Base-by-base conservation (phyloP, 441 rosid species). In the Hypseocharis bilobata region DNA sequence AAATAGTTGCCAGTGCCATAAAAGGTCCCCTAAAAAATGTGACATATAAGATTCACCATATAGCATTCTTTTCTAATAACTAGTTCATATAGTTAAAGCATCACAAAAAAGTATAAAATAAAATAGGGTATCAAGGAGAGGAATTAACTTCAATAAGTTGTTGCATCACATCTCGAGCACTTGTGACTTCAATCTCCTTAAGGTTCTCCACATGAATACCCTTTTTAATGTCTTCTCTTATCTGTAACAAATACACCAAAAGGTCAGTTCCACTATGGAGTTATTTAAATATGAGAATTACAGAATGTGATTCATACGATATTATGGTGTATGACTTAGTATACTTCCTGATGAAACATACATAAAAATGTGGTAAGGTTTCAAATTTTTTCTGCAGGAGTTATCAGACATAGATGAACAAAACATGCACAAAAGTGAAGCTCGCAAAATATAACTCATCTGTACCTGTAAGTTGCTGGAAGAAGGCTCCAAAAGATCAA, bases 401-500 rank as follows among this genome's bases (percentile, higher is more conserved):
- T 13, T 3, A 30, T 13, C 8, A 38, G 20, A 52, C 42, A 28
- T 1, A 25, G 19, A n/a, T n/a, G n/a, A n/a, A n/a, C n/a, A n/a
- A 38, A 40, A 14, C 34, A 67, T 34, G 60, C 4, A 52, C 17
- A n/a, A n/a, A n/a, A n/a, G 14, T 11, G 38, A 25, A 52, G 61
- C 44, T 61, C 69, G 44, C n/a, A 58, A 58, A 23, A 62, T 52
- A n/a, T 23, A 38, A 45, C 51, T 52, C 20, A 63, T 67, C 16
- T 56, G 17, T 70, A 91, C 99, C 96, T 88, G 99, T 72, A 94
- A 78, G 72, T 94, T 91, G 67, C 19, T 77, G 49, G 92, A 81
- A 62, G 98, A 85, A 28, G 99, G 91, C 61, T 94, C 98, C 83
- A 94, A 70, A 67, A 94, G 92, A 78, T 94, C 98, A 72, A 91